Base-by-base conservation (phyloP, 306 rosid species). In the Vigna hirtella region DNA sequence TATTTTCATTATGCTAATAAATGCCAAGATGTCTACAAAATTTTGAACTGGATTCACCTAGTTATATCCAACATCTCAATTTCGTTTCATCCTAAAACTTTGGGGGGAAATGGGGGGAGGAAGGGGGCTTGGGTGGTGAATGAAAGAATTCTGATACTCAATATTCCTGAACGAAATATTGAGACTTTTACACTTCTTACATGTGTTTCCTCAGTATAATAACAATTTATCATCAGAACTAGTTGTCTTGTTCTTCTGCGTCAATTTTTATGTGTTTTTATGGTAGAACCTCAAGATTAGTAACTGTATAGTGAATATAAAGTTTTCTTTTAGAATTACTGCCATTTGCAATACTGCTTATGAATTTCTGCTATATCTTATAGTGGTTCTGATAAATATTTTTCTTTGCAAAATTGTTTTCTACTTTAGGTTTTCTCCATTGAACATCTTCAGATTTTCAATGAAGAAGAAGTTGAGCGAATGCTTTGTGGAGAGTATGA, bases 401-500 rank as follows among this genome's bases (percentile, higher is more conserved):
- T 9, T 53, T 40, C 9, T 48, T 81, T 56, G 26, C 45, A 20
- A 55, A 66, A 57, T 17, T 3, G 45, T 30, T 78, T 53, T 73
- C 17, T 9, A 47, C 53, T 76, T 72, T 91, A 96, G 99, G 97
- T 96, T 82, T 90, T 93, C 81, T 82, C 94, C 77, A 84, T 93
- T 24, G 88, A 89, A 53, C 90, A 87, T 80, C 99, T 96, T 72
- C 86, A 77, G 62, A 84, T 86, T 77, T 96, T 93, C 79, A 87
- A 82, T 55, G 96, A 91, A 70, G 96, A 93, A 77, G 98, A 96
- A 73, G 85, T 96, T 50, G 99, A 96, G 87, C 91, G 83, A 77
- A 81, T 90, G 50, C 88, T 96, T 42, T 96, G 99, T 50, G 99
- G 98, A 86, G 98, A 96, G 74, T 79, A 73, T 40, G 93, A 91